Evolutionary conservation across 495 filamentous ascomycete species (phyloP).

Genomic region (Hypoxylon lienhwacheense): DNA sequence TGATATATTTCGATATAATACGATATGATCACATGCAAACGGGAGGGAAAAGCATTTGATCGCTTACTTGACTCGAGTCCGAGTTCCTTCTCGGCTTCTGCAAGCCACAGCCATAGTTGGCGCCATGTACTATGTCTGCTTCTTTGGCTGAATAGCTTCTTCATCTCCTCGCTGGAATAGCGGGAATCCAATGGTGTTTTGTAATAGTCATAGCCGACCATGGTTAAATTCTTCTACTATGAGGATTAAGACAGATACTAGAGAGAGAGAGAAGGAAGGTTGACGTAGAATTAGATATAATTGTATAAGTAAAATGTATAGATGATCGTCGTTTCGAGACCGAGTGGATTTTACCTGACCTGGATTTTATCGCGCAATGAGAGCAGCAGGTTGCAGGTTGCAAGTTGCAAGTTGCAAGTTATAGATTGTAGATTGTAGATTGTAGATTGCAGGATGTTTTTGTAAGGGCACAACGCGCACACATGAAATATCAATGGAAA

Average conservation of each 20-base stretch:
- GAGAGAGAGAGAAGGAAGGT: neutral
- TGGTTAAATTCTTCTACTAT: neutral
- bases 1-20: too few relatives aligned
- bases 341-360: too few relatives aligned
- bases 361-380: constrained; percentile 22
- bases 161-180: constrained; percentile 67
- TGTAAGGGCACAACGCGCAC: constrained; percentile 4
- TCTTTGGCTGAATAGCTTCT: constrained; percentile 67
- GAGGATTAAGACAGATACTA: neutral
- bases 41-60: neutral
- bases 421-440: too few relatives aligned
- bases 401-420: too few relatives aligned
- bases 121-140: constrained; percentile 76
- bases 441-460: too few relatives aligned
- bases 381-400: neutral
- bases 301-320: too few relatives aligned
- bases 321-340: too few relatives aligned
- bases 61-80: constrained; percentile 47
- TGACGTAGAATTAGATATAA: constrained; percentile 1
- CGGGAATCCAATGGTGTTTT: constrained; percentile 73
- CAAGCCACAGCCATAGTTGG: constrained; percentile 79
- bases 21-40: too few relatives aligned
- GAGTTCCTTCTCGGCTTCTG: constrained; percentile 76
- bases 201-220: constrained; percentile 34
- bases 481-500: constrained; percentile 8